Evolutionary conservation across 805 yeast genomes (phyloP).

Genomic region (Tetrapisispora namnaoensis): DNA sequence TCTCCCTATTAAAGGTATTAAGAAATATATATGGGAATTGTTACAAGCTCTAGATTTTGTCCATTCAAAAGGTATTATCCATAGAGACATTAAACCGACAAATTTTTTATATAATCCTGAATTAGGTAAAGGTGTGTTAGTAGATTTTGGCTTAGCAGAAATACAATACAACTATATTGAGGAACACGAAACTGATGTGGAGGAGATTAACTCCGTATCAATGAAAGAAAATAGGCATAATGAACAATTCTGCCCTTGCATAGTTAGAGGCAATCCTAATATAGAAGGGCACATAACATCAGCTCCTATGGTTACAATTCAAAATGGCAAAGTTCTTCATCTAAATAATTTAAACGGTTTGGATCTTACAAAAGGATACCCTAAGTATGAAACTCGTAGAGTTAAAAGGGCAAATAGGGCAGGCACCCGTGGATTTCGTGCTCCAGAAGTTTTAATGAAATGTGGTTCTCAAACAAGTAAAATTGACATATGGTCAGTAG

Average conservation of each 20-base stretch:
- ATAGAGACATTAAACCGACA: constrained; percentile 85
- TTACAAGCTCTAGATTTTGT: constrained; percentile 59
- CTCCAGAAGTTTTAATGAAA: constrained; percentile 84
- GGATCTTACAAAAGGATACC: constrained; percentile 52
- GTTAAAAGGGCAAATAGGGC: constrained; percentile 94
- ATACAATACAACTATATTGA: constrained; percentile 28
- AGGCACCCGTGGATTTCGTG: constrained; percentile 90
- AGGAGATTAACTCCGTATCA: constrained; percentile 4
- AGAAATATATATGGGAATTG: constrained; percentile 68
- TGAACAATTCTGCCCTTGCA: constrained; percentile 48
- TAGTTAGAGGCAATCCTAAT: constrained; percentile 26
- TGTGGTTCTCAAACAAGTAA: constrained; percentile 75
- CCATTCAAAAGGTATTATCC: constrained; percentile 71
- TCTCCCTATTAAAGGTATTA: constrained; percentile 69
- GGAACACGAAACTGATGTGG: background rate
- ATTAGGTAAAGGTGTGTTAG: constrained; percentile 72
- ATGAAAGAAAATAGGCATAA: constrained; percentile 19
- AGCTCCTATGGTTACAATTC: constrained; percentile 23
- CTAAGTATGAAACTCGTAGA: constrained; percentile 79
- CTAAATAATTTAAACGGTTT: constrained; percentile 29
- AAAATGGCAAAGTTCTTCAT: constrained; percentile 25
- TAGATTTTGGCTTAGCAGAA: constrained; percentile 91
- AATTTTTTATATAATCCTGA: constrained; percentile 58
- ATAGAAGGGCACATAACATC: constrained; percentile 7
- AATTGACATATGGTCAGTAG: constrained; percentile 89